Conservation (phyloP, 352 stramenopile genomes). For the Globisporangium parvum region DNA sequence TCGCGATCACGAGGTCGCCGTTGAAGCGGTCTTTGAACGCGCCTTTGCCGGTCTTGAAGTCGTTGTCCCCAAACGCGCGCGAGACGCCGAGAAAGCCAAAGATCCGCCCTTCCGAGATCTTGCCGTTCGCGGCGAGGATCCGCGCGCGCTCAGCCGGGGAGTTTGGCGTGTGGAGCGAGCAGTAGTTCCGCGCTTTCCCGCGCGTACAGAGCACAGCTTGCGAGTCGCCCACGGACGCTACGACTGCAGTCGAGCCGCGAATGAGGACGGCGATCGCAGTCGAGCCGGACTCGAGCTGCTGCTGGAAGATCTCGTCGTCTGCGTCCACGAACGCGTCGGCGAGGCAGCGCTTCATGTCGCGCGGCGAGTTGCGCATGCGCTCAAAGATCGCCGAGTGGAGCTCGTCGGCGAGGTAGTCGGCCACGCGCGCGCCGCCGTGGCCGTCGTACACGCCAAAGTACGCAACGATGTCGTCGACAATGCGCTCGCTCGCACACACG, state of each 20-base stretch:
- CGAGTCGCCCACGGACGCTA: slow-evolving; percentile 77
- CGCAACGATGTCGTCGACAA: slow-evolving; percentile 54
- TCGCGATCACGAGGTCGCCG: slow-evolving; percentile 69
- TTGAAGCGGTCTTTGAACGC: slow-evolving; percentile 81
- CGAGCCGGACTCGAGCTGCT: slow-evolving; percentile 67
- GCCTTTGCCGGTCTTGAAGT: slow-evolving; percentile 81
- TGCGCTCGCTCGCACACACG: slow-evolving; percentile 35
- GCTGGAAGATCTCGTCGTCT: slow-evolving; percentile 69
- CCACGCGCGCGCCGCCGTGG: slow-evolving; percentile 64
- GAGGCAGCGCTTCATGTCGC: slow-evolving; percentile 28
- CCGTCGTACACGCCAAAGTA: slow-evolving; percentile 87
- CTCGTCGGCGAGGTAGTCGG: slow-evolving; percentile 54
- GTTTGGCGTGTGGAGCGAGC: slow-evolving; percentile 61
- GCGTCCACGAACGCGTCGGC: slow-evolving; percentile 45
- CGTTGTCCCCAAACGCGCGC: slow-evolving; percentile 78
- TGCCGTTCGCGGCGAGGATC: slow-evolving; percentile 77
- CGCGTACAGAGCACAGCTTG: slow-evolving; percentile 68
- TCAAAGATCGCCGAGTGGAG: slow-evolving; percentile 58
- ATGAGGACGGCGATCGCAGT: slow-evolving; percentile 64
- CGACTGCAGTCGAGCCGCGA: slow-evolving; percentile 36
- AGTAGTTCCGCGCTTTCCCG: slow-evolving; percentile 47
- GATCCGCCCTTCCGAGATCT: slow-evolving; percentile 79
- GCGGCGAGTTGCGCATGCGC: slow-evolving; percentile 29
- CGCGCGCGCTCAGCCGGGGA: slow-evolving; percentile 64
- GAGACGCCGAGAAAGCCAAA: slow-evolving; percentile 82